A percentile compares a stretch with the other conserved stretches of the same genome.
These are phyloP conservation scores for Paramecium caudatum DNA, from an alignment of 73 alveolate genomes.

Conservation along the genomic window DNA sequence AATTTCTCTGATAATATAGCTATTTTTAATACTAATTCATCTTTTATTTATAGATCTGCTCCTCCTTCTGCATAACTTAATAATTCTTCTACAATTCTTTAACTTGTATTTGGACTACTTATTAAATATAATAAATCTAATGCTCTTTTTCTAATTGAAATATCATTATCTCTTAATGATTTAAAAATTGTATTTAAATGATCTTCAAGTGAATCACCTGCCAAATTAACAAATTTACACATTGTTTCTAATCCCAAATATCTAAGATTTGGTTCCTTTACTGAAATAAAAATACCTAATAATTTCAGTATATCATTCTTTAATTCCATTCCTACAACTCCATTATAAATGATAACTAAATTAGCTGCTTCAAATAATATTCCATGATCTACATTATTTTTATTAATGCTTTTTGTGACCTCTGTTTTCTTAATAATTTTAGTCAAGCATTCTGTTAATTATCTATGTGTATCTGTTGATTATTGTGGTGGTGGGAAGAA, in stretches of 20 bases:
- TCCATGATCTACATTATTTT: constrained; percentile 97
- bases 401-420: constrained; percentile 96
- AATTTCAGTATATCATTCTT: constrained; percentile 90
- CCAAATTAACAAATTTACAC: constrained; percentile 88
- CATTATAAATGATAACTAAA: constrained; percentile 92
- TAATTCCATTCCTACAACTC: constrained; percentile 86
- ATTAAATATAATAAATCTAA: constrained; percentile 93
- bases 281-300: constrained; percentile 94
- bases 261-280: constrained; percentile 97
- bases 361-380: constrained; percentile 97
- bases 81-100: constrained; percentile 95
- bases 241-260: constrained; percentile 98
- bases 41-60: constrained; percentile 96
- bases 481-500: constrained; percentile 95
- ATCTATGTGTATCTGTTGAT: constrained; percentile 77
- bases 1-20: constrained; percentile 98
- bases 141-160: constrained; percentile 98
- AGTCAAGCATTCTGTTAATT: constrained; percentile 89
- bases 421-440: constrained; percentile 92
- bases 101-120: constrained; percentile 93
- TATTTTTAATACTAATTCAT: constrained; percentile 96
- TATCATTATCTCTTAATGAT: constrained; percentile 95
- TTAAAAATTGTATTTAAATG: constrained; percentile 91
- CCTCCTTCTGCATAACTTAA: constrained; percentile 92
- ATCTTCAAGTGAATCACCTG: constrained; percentile 90